phyloP scores from a whole-genome alignment of 2,329 filamentous ascomycete genomes.

The Aureobasidium sp. region DNA sequence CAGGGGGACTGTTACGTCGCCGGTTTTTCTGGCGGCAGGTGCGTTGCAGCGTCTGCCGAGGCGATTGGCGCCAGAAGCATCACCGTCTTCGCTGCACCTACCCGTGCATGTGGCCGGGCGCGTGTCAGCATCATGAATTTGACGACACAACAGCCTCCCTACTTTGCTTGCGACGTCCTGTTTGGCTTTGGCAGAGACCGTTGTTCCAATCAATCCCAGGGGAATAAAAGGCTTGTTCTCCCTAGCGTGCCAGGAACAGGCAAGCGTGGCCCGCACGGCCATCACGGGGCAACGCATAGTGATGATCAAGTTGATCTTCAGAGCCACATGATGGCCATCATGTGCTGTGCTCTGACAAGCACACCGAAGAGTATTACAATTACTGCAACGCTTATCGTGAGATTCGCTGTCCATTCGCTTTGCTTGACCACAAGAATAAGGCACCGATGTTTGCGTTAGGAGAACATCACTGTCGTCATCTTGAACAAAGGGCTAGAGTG shows the following conservation, averaged over 20 bases:
- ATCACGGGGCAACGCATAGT: background rate
- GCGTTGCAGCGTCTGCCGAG: conserved; percentile 12
- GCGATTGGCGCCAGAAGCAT: conserved; percentile 10
- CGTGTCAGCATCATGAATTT: conserved; percentile 9
- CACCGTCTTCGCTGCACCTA: conserved; percentile 8
- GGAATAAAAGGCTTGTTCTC: conserved; percentile 10
- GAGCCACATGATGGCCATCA: conserved; percentile 9
- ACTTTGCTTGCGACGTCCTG: conserved; percentile 5
- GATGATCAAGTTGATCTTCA: conserved; percentile 8
- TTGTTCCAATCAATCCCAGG: conserved; percentile 2
- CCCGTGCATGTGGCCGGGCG: conserved; percentile 13
- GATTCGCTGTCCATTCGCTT: background rate
- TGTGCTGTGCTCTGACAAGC: conserved; percentile 4
- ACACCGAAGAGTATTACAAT: conserved; percentile 1
- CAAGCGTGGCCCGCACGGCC: background rate
- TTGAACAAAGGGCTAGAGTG: background rate
- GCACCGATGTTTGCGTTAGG: background rate
- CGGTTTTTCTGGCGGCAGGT: background rate
- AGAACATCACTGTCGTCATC: background rate
- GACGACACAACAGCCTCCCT: conserved; percentile 5
- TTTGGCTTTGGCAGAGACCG: background rate
- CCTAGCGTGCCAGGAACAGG: conserved; percentile 14
- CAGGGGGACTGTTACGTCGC: background rate
- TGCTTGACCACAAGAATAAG: background rate
- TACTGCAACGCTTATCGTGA: conserved; percentile 5